Percentiles rank a stretch among this genome's conserved stretches.
Conservation (phyloP, 768 basidiomycete species). For the Lentinula boryana region DNA sequence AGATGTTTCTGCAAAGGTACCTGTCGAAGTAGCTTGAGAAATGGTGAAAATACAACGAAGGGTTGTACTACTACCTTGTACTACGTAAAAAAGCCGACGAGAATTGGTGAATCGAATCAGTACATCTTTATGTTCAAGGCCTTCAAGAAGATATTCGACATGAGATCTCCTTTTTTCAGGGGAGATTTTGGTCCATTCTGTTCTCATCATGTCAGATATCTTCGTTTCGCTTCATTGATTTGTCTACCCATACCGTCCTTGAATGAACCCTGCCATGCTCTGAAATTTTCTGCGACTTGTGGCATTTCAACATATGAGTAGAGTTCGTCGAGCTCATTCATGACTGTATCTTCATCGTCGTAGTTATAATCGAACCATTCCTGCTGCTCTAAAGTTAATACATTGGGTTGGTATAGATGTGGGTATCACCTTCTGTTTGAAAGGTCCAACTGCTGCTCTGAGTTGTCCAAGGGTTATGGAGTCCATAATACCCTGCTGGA, state of each 20-base stretch:
- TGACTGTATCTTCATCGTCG: constrained; percentile 92
- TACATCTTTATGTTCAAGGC: constrained; percentile 80
- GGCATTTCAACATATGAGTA: constrained; percentile 96
- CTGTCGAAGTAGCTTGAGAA: constrained; percentile 28
- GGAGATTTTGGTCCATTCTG: constrained; percentile 76
- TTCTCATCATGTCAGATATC: not conserved
- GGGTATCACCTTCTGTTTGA: constrained; percentile 61
- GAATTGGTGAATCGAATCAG: constrained; percentile 85
- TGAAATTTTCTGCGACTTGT: constrained; percentile 81
- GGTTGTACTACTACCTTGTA: constrained; percentile 63
- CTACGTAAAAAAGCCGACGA: constrained; percentile 79
- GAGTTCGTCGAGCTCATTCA: constrained; percentile 97
- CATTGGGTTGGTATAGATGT: not conserved
- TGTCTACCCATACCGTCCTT: constrained; percentile 50
- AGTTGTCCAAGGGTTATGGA: constrained; percentile 81
- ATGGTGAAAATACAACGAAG: constrained; percentile 3
- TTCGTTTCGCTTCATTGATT: not conserved
- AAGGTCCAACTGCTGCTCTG: constrained; percentile 62
- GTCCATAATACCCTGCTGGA: constrained; percentile 44
- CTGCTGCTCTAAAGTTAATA: constrained; percentile 44
- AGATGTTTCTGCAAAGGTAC: constrained; percentile 85
- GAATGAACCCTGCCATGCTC: constrained; percentile 84
- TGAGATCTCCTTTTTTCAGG: constrained; percentile 59
- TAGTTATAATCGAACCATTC: constrained; percentile 88
- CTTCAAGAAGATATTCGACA: constrained; percentile 77